Conservation (phyloP, 140 eudicot genomes). For the Anethum foeniculum region DNA sequence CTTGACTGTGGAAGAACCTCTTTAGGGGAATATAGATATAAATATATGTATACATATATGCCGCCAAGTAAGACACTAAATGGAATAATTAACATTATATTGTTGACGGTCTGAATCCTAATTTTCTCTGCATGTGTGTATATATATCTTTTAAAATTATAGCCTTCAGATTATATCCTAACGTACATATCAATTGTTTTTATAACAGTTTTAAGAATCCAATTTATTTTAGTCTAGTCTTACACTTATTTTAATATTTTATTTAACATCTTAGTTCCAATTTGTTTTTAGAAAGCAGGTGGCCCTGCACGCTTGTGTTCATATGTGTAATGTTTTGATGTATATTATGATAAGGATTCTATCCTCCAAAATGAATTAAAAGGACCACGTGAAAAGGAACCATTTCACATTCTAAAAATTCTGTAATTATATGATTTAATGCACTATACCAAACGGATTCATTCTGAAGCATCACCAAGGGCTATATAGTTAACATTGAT, state of each 20-base stretch:
- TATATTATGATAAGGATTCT: not conserved
- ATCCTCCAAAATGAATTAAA: not conserved
- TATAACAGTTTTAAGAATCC: not conserved
- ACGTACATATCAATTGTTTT: not conserved
- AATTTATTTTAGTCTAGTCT: not conserved
- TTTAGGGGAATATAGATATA: not conserved
- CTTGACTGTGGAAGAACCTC: not conserved
- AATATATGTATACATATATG: not conserved
- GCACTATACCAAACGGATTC: not conserved
- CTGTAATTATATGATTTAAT: not conserved
- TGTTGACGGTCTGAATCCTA: not conserved
- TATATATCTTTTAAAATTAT: too few relatives aligned
- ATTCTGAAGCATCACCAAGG: not conserved
- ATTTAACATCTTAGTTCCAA: not conserved
- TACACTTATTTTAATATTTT: not conserved
- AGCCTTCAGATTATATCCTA: not conserved
- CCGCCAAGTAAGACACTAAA: not conserved
- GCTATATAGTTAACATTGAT: not conserved
- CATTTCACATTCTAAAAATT: not conserved
- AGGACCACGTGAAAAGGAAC: not conserved
- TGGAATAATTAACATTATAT: not conserved
- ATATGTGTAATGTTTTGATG: not conserved
- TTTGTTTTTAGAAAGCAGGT: not conserved
- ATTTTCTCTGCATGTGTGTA: not conserved
- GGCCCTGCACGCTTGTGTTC: not conserved